Conservation (phyloP, 768 basidiomycete genomes). For the Lactifluus hygrophoroides region DNA sequence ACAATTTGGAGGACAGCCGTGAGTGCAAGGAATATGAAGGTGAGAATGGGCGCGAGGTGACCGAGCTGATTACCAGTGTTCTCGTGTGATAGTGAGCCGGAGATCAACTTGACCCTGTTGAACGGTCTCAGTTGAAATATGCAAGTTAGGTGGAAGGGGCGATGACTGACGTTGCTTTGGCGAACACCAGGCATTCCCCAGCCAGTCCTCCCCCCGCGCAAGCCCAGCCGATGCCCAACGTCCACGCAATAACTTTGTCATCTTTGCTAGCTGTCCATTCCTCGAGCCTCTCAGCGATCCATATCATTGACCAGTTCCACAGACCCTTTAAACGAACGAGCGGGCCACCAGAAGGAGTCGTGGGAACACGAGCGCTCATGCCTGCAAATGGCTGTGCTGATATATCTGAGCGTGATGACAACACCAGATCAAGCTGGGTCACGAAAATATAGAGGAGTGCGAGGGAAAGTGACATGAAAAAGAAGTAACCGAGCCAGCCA, state of each 20-base stretch:
- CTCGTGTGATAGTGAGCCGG: slow-evolving; percentile 66
- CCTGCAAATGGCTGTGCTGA: slow-evolving; percentile 46
- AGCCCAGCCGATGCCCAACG: slow-evolving; percentile 89
- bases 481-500: slow-evolving; percentile 90
- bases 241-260: slow-evolving; percentile 84
- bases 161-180: slow-evolving; percentile 53
- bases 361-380: slow-evolving; percentile 28
- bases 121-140: background rate
- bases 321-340: slow-evolving; percentile 29
- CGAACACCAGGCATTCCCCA: slow-evolving; percentile 84
- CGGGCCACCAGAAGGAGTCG: slow-evolving; percentile 19
- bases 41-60: slow-evolving; percentile 69
- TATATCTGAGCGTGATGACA: slow-evolving; percentile 62
- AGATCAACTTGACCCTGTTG: slow-evolving; percentile 67
- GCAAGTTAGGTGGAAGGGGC: background rate
- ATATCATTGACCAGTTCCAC: slow-evolving; percentile 42
- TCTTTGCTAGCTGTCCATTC: slow-evolving; percentile 68
- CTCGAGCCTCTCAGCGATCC: slow-evolving; percentile 59
- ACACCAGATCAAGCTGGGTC: slow-evolving; percentile 63
- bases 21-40: slow-evolving; percentile 43
- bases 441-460: slow-evolving; percentile 58
- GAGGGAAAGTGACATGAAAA: slow-evolving; percentile 65
- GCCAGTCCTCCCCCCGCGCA: slow-evolving; percentile 87
- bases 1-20: slow-evolving; percentile 89
- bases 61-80: slow-evolving; percentile 86